Base-by-base conservation (phyloP, 495 filamentous ascomycete species). In the Alectoria sarmentosa region DNA sequence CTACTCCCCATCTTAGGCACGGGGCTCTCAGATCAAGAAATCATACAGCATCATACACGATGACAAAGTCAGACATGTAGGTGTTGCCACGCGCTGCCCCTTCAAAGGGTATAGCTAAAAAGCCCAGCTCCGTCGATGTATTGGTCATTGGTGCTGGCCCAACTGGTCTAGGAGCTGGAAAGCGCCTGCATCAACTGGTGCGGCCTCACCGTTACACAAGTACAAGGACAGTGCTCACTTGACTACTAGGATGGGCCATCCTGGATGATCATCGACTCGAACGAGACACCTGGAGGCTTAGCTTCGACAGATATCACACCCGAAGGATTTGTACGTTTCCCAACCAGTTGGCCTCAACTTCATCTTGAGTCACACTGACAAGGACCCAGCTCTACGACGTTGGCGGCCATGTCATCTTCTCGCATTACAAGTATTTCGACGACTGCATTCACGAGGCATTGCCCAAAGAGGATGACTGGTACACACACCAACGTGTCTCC, bases 351-450 rank as follows among this genome's bases (percentile, higher is more conserved):
- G 8, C 6, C 3, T 23, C 17, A 28, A 15, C 32, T 39, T 15
- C 21, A n/a, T 32, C 15, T 21, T 11, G 34, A 65, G 44, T 4
- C 11, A 54, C 10, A n/a, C 61, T 62, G 62, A 69, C 21, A 15
- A 10, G 61, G 46, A 66, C 57, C 23, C 70, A 98, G 93, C 87
- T 98, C 69, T 98, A 96, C 82, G 94, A 98, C 82, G 94, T 98
- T 71, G 94, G 94, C 74, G 94, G 94, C 70, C 94, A 98, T 79
- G 94, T 98, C 79, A 98, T 98, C 77, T 98, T 98, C 85, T 98
- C 94, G 66, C 94, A 98, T 84, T 98, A 98, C 86, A 96, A 96
- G 79, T 98, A 98, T 86, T 98, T 98, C 76, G 94, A 98, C 79
- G 95, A 98, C 80, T 96, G 91, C 81, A 89, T 98, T 75, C 81